Evolutionary conservation across 2,329 filamentous ascomycete species (phyloP).

Genomic region (Alternaria postmessia): DNA sequence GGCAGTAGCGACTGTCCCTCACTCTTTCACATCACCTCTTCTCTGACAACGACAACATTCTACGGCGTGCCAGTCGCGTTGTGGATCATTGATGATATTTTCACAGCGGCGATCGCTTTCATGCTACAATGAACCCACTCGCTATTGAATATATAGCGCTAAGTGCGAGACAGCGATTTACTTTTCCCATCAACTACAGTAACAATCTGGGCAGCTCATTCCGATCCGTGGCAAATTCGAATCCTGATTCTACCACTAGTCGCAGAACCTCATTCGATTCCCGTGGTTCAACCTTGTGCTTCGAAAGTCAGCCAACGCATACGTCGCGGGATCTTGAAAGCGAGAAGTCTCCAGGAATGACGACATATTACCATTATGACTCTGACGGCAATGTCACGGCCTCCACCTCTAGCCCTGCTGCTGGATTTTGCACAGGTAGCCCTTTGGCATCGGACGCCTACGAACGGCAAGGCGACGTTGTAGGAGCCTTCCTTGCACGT

Average conservation of each 20-base stretch:
- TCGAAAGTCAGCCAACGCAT: constrained; percentile 2
- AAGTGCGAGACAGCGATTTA: not conserved
- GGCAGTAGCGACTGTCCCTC: not conserved
- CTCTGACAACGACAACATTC: not conserved
- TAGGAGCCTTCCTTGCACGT: constrained; percentile 20
- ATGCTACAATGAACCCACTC: constrained; percentile 8
- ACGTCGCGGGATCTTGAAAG: not conserved
- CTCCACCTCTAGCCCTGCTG: not conserved
- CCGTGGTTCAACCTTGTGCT: not conserved
- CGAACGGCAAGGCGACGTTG: constrained; percentile 13
- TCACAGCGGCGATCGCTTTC: not conserved
- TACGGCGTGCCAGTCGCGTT: not conserved
- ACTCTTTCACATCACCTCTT: not conserved
- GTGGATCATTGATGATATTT: not conserved
- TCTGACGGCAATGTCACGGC: constrained; percentile 3
- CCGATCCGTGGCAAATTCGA: not conserved
- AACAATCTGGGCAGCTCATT: not conserved
- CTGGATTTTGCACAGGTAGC: not conserved
- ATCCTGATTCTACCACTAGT: not conserved
- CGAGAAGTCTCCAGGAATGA: constrained; percentile 1
- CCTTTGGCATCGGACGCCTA: not conserved
- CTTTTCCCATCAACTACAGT: not conserved
- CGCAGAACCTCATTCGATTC: constrained; percentile 5
- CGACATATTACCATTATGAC: constrained; percentile 16
- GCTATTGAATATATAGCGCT: not conserved